Base-by-base conservation (phyloP, 805 yeast species). In the Cyberlindnera subsufficiens region DNA sequence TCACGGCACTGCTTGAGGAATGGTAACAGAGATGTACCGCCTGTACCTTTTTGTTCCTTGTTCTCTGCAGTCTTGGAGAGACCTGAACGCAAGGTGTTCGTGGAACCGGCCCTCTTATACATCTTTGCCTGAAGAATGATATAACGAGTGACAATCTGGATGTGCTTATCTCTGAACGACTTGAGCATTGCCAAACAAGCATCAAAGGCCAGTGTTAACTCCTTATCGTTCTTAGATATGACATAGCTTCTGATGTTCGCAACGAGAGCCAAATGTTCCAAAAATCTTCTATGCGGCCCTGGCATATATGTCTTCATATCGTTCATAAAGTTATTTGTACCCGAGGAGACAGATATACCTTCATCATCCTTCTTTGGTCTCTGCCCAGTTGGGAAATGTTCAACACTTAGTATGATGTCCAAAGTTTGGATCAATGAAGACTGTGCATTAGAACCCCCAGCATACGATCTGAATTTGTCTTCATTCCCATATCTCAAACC, bases 401-500 rank as follows among this genome's bases (percentile, higher is more conserved):
- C 80, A 14, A 90, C 84, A 38, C 78, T 78, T 33, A 90, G 69
- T 15, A 88, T 61, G 20, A 86, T 75, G 59, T 90, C 98, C 47
- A 90, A 68, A 20, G 88, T 82, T 64, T 90, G 97, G 49, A 91
- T 85, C 54, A 90, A 69, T 3, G 96, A 86, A 37, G 90, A 80
- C 64, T 90, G 98, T 0, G 96, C 97, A 60, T 90, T 90, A 4
- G 96, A 86, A 1, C 98, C 98, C 22, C 98, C 98, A 15, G 95
- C 72, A 60, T 75, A 82, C 30, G 64, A 59, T 52, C 82, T 67
- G 39, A 78, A 82, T 25, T 52, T 61, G 2, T 61, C 56, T 55
- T 81, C 88, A 42, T 74, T 69, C 20, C 95, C 95, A 58, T 90
- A 90, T 38, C 71, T 67, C 1, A 90, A 82, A 1, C 97, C 98